Percentiles rank a stretch among this genome's conserved stretches.
Conservation (phyloP, 305 asterid species). For the Fraxinus floribunda region DNA sequence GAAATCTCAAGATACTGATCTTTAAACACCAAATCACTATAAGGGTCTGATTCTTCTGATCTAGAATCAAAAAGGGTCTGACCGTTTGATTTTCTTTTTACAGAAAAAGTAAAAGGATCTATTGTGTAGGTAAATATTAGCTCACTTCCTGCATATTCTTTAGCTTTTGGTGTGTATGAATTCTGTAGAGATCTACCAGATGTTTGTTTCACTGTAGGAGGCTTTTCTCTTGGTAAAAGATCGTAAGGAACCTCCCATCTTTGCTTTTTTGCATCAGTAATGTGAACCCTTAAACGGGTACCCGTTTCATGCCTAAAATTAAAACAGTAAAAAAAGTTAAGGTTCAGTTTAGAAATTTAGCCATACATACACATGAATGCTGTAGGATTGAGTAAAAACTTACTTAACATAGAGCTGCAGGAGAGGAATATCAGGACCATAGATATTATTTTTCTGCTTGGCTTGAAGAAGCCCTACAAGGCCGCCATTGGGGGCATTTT, state of each 20-base stretch:
- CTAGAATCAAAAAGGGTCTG: constrained; percentile 67
- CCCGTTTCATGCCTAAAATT: constrained; percentile 72
- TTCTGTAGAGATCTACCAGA: constrained; percentile 30
- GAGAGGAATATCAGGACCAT: constrained; percentile 80
- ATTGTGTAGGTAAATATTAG: constrained; percentile 56
- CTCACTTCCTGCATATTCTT: constrained; percentile 55
- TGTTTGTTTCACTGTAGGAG: constrained; percentile 46
- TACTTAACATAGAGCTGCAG: constrained; percentile 85
- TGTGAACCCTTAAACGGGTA: constrained; percentile 73
- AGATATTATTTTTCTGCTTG: constrained; percentile 62
- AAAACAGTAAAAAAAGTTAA: neutral
- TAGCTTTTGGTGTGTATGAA: constrained; percentile 10
- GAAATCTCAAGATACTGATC: constrained; percentile 90
- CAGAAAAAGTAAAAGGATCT: constrained; percentile 73
- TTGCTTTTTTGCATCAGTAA: constrained; percentile 76
- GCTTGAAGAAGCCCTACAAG: constrained; percentile 70
- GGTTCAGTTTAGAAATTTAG: neutral
- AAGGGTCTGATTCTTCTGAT: constrained; percentile 51
- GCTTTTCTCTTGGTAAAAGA: constrained; percentile 64
- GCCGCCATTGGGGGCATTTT: constrained; percentile 68
- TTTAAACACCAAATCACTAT: constrained; percentile 61
- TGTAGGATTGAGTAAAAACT: constrained; percentile 11
- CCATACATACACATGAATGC: neutral
- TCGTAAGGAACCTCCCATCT: constrained; percentile 97
- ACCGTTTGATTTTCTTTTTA: constrained; percentile 73